phyloP scores from a whole-genome alignment of 768 basidiomycete genomes.

The Boletellus emodensis region DNA sequence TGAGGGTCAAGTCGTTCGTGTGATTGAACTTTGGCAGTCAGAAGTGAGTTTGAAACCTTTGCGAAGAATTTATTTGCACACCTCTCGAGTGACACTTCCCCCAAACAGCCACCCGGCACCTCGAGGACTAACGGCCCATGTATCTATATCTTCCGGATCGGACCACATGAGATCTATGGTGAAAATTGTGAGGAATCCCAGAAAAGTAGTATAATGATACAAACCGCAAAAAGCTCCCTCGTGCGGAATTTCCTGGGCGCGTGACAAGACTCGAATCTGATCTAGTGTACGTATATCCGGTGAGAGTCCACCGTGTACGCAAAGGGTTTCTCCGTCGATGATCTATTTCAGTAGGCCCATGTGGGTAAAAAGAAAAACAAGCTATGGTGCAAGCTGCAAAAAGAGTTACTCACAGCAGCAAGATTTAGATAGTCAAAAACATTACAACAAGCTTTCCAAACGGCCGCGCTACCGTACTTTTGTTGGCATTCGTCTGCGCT shows the following conservation, averaged over 20 bases:
- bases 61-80: constrained; percentile 25
- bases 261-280: constrained; percentile 86
- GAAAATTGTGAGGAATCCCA: neutral
- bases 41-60: constrained; percentile 1
- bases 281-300: constrained; percentile 95
- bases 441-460: constrained; percentile 96
- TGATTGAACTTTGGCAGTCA: constrained; percentile 73
- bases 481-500: constrained; percentile 89
- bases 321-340: constrained; percentile 87
- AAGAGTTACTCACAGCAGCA: constrained; percentile 64
- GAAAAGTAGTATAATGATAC: constrained; percentile 14
- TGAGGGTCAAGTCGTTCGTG: constrained; percentile 79
- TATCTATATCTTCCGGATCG: constrained; percentile 91
- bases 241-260: constrained; percentile 98
- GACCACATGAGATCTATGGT: constrained; percentile 93
- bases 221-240: constrained; percentile 96
- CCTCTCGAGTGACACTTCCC: constrained; percentile 79
- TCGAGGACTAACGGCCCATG: constrained; percentile 95
- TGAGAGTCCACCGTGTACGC: constrained; percentile 94
- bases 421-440: constrained; percentile 96
- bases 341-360: constrained; percentile 49
- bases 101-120: constrained; percentile 98
- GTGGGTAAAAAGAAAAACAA: neutral
- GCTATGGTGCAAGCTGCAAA: neutral
- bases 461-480: constrained; percentile 92